Evolutionary conservation across 345 rosid species (phyloP), one percentile per base, ranked within the genome.

Genomic region (Brassica juncea): DNA sequence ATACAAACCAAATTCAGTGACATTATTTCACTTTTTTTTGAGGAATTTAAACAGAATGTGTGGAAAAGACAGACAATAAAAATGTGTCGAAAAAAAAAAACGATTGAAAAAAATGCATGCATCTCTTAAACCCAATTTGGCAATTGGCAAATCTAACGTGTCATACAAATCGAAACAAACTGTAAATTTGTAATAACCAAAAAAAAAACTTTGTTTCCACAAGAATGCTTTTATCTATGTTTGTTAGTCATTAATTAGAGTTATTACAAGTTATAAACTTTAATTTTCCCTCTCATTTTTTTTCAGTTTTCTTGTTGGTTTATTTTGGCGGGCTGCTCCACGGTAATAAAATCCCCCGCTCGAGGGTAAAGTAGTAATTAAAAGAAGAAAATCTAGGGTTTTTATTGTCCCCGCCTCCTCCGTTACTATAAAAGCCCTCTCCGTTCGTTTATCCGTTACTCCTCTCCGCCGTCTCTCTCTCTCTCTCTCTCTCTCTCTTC

Each of bases 391-490:
- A 62, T 80, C 34, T 80, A 80, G 83, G 83, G 83, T 63, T 74
- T 69, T 14, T 5, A 52, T n/a, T 39, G 73, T 78, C 58, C 82
- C 74, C 79, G 83, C 83, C 83, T 70, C 82, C 79, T 49, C 28
- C 10, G 39, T 3, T 21, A 80, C 31, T 70, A 80, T 74, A 80
- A 68, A 80, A 62, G 0, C 15, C 71, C 59, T 61, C 78, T 74
- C 79, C 28, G 83, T 80, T 80, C 74, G 71, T 80, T 54, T 69
- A 80, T 80, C 79, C 79, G 83, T 80, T 80, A 74, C 21, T 73
- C 58, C 35, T 63, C 66, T 54, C 79, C 79, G 83, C 79, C 83
- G 79, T 80, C 28, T 71, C 27, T n/a, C 75, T 63, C 74, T 63
- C 74, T 77, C 76, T 49, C 74, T 1, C 42, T 7, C 25, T 69